phyloP scores from a whole-genome alignment of 2,329 filamentous ascomycete species.

The Trichoderma brevicompactum region DNA sequence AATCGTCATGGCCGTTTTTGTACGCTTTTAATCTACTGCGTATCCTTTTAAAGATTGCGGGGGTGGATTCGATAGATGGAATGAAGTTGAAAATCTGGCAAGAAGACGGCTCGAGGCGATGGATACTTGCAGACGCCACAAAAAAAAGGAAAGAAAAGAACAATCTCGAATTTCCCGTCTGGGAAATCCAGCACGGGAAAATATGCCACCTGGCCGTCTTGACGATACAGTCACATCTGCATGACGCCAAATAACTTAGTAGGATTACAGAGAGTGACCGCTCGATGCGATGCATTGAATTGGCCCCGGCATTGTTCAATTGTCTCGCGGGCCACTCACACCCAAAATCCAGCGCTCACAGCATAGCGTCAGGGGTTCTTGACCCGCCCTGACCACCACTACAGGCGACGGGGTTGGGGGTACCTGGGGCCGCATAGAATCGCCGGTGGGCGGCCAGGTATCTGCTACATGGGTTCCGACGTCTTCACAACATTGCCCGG shows the following conservation, averaged over 20 bases:
- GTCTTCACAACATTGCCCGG: not conserved
- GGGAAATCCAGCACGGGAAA: not conserved
- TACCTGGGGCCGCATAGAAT: not conserved
- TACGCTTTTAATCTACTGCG: not conserved
- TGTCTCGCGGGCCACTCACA: conserved; percentile 9
- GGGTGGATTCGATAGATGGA: not conserved
- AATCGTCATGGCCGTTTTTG: not conserved
- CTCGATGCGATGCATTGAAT: conserved; percentile 12
- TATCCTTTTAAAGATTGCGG: not conserved
- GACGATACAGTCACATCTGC: not conserved
- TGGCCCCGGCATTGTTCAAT: conserved; percentile 4
- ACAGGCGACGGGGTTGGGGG: not conserved
- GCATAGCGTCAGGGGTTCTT: conserved; percentile 17
- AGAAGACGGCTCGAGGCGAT: conserved; percentile 1
- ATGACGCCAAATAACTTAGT: not conserved
- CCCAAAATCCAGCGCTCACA: not conserved
- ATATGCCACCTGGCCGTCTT: not conserved
- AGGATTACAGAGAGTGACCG: not conserved
- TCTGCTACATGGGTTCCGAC: not conserved
- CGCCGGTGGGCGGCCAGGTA: not conserved
- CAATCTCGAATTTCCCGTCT: not conserved
- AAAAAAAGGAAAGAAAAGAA: not conserved
- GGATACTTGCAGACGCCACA: conserved; percentile 5
- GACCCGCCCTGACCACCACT: conserved; percentile 10
- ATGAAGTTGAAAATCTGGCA: conserved; percentile 1